These are phyloP conservation scores for Ogataea siamensis DNA, from an alignment of 805 yeast genomes.

Conservation along the genomic window DNA sequence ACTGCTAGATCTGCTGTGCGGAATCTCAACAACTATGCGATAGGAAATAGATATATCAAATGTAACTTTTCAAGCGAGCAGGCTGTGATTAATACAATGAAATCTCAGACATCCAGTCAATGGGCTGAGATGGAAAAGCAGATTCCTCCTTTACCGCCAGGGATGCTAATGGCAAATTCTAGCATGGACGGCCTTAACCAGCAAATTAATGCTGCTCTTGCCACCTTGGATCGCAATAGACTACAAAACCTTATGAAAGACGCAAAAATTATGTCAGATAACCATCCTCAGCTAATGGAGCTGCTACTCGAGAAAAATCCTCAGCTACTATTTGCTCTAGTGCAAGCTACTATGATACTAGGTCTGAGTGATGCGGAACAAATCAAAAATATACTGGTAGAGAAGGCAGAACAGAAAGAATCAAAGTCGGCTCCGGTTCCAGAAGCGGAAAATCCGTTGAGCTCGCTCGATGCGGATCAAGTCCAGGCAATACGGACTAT, in stretches of 20 bases:
- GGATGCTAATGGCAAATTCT: conserved; percentile 40
- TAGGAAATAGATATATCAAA: conserved; percentile 68
- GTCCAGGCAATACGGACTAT: conserved; percentile 23
- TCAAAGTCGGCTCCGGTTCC: conserved; percentile 4
- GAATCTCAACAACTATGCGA: conserved; percentile 73
- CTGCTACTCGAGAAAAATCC: conserved; percentile 68
- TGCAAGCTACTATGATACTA: conserved; percentile 59
- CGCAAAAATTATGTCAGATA: conserved; percentile 54
- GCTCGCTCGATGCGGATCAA: conserved; percentile 20
- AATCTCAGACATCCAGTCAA: conserved; percentile 17
- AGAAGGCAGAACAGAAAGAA: conserved; percentile 1
- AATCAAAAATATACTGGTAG: conserved; percentile 23
- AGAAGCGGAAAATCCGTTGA: conserved; percentile 8
- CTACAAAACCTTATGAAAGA: conserved; percentile 52
- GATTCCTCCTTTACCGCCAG: conserved; percentile 55
- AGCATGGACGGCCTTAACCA: conserved; percentile 36
- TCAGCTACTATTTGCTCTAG: conserved; percentile 78
- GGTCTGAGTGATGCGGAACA: conserved; percentile 30
- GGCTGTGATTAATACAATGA: conserved; percentile 25
- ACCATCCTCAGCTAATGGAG: conserved; percentile 57
- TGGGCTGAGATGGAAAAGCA: conserved; percentile 25
- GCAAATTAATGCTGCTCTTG: conserved; percentile 46
- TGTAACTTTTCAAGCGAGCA: conserved; percentile 72
- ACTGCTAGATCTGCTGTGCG: conserved; percentile 91
- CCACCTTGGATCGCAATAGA: conserved; percentile 45